Base-by-base conservation (phyloP, 2,329 filamentous ascomycete species). In the Xylariaceae sp. region DNA sequence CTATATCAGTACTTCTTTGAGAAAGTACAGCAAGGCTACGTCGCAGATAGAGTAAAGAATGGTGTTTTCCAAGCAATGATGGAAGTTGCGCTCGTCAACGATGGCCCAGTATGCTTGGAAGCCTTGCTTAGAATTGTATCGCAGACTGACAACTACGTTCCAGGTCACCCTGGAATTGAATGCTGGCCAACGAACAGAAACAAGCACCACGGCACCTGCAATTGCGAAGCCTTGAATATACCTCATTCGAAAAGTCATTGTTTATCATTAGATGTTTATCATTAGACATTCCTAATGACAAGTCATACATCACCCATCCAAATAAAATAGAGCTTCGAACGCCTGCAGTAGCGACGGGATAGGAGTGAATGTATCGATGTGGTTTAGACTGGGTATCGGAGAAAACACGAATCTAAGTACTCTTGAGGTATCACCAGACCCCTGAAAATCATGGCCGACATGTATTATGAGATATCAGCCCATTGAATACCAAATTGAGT, bases 31-130 rank as follows among this genome's bases (percentile, higher is more conserved):
- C 73, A 82, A 40, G 74, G 81, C 3, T 95, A 97, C 62, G 64
- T 71, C 4, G 64, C 77, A 6, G 86, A 89, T 8, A 83, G 76
- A 49, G 90, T 98, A 44, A 89, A 95, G 62, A 85, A 98, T 61
- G 93, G 94, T n/a, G 81, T 91, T 22, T 98, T 98, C 64, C 91
- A 95, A 60, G 93, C 93, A 37, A 96, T 95, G 90, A 98, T 98
- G 93, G 85, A 97, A 59, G 91, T 98, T 44, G 85, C 87, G 37
- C 67, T 96, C 22, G 82, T 96, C 37, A 97, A 97, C 53, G 91
- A 97, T 53, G 81, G 82, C 1, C 82, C 82, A 40, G 81, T 85
- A 61, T 55, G 69, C 42, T 13, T 17, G 9, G 31, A 16, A 26
- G 18, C n/a, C 19, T 3, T 16, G 13, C 22, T n/a, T 8, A 32